phyloP scores from a whole-genome alignment of 2,329 filamentous ascomycete species.

The Neofusicoccum cordaticola region DNA sequence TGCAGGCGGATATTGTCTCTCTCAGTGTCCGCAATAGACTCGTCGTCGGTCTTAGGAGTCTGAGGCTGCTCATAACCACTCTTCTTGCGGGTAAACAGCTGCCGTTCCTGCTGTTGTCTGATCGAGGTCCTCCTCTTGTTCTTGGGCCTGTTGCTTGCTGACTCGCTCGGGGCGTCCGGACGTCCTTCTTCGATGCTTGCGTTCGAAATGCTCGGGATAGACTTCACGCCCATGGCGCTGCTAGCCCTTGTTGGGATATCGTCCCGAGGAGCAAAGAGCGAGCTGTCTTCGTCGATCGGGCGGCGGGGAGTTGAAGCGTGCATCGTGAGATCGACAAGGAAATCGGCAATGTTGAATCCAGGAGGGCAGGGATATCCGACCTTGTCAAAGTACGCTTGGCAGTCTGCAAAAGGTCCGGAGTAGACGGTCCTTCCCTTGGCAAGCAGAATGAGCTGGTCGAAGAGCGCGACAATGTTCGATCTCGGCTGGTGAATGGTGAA shows the following conservation, averaged over 20 bases:
- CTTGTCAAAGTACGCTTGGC: slow-evolving; percentile 87
- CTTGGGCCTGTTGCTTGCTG: slow-evolving; percentile 60
- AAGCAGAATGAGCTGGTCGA: slow-evolving; percentile 88
- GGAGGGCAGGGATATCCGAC: slow-evolving; percentile 91
- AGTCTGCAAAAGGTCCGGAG: slow-evolving; percentile 83
- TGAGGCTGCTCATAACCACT: slow-evolving; percentile 45
- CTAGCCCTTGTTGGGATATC: slow-evolving; percentile 72
- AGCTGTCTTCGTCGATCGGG: slow-evolving; percentile 55
- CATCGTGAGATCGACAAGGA: slow-evolving; percentile 96
- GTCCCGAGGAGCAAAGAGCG: slow-evolving; percentile 60
- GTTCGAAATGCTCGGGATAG: slow-evolving; percentile 79
- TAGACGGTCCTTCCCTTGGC: slow-evolving; percentile 89
- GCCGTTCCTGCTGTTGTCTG: slow-evolving; percentile 79
- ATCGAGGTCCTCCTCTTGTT: slow-evolving; percentile 75
- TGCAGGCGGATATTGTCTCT: slow-evolving; percentile 55
- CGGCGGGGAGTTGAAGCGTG: slow-evolving; percentile 68
- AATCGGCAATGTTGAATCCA: slow-evolving; percentile 98
- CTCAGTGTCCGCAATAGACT: slow-evolving; percentile 48
- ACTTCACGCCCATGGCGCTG: slow-evolving; percentile 85
- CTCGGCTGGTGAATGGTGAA: slow-evolving; percentile 98
- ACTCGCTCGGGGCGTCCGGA: slow-evolving; percentile 59
- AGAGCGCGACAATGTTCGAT: slow-evolving; percentile 96
- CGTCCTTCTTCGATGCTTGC: slow-evolving; percentile 55
- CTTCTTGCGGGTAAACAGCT: slow-evolving; percentile 83
- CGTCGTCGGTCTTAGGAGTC: slow-evolving; percentile 65